Conservation (phyloP, 2,329 filamentous ascomycete species). For the Hymenotorrendiella dingleyae region DNA sequence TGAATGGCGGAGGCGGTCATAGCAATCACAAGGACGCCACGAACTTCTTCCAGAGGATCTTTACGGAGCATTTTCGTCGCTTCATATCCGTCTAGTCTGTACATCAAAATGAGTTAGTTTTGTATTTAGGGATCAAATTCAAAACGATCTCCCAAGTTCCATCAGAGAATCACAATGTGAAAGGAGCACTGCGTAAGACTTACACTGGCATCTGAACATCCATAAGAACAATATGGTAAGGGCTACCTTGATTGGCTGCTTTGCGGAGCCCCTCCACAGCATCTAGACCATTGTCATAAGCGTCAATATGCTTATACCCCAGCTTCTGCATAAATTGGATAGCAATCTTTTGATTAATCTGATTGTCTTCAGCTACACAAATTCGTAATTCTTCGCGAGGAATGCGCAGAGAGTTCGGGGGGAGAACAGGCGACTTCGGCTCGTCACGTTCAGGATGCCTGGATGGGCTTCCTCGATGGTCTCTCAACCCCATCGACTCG, state of each 20-base stretch:
- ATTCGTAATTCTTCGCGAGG: conserved; percentile 75
- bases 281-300: conserved; percentile 83
- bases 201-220: too few relatives aligned
- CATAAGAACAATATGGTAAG: conserved; percentile 91
- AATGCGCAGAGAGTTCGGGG: conserved; percentile 64
- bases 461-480: conserved; percentile 31
- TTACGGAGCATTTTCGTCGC: conserved; percentile 77
- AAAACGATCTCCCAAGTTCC: too few relatives aligned
- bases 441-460: conserved; percentile 38
- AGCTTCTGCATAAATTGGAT: conserved; percentile 84
- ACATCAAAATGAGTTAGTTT: too few relatives aligned
- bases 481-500: conserved; percentile 29
- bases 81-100: conserved; percentile 85
- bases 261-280: conserved; percentile 81
- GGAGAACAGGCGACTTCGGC: conserved; percentile 37
- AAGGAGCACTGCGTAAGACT: too few relatives aligned
- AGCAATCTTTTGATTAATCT: conserved; percentile 90
- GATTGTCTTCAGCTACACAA: conserved; percentile 92
- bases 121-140: too few relatives aligned
- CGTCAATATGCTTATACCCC: conserved; percentile 74
- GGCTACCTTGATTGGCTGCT: conserved; percentile 63
- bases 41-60: conserved; percentile 69
- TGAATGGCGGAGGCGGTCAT: conserved; percentile 96
- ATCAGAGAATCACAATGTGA: too few relatives aligned
- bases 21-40: conserved; percentile 84